phyloP scores from a whole-genome alignment of 345 rosid species.

The Eucalyptus erythrocorys region DNA sequence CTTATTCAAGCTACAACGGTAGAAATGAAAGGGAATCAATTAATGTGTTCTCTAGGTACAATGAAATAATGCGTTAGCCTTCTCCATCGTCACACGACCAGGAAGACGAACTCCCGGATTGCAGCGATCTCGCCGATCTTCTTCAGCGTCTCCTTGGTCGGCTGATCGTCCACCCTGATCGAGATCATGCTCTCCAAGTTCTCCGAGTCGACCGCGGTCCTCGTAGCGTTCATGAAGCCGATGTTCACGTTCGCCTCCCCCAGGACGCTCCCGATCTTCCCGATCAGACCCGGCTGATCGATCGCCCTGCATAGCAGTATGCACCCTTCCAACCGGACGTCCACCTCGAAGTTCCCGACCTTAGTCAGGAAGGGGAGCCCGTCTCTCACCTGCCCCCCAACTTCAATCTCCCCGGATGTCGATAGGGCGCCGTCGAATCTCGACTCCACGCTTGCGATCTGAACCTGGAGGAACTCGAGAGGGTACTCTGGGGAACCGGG shows the following conservation, averaged over 20 bases:
- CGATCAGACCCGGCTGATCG: slow-evolving; percentile 78
- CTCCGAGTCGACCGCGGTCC: slow-evolving; percentile 64
- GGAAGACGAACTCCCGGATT: slow-evolving; percentile 63
- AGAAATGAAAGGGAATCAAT: not conserved
- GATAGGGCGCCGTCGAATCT: slow-evolving; percentile 66
- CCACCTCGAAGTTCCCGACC: slow-evolving; percentile 71
- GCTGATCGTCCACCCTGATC: slow-evolving; percentile 68
- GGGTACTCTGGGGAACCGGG: slow-evolving; percentile 75
- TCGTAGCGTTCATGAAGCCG: slow-evolving; percentile 68
- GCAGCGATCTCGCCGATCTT: slow-evolving; percentile 62
- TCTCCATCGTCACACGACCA: slow-evolving; percentile 4
- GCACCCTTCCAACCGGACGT: slow-evolving; percentile 74
- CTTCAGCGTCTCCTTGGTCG: slow-evolving; percentile 39
- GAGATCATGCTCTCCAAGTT: slow-evolving; percentile 45
- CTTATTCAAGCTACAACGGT: not conserved
- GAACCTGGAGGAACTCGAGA: slow-evolving; percentile 52
- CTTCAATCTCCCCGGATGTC: slow-evolving; percentile 54
- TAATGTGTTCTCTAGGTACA: not conserved
- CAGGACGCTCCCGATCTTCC: slow-evolving; percentile 57
- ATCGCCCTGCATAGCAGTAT: slow-evolving; percentile 70
- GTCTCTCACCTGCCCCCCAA: slow-evolving; percentile 62
- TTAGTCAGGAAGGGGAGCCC: slow-evolving; percentile 63
- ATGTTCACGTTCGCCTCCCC: slow-evolving; percentile 77
- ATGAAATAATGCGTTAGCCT: not conserved
- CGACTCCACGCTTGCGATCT: slow-evolving; percentile 60